A percentile compares a stretch with the other conserved stretches of the same genome.
Evolutionary conservation across 2,329 filamentous ascomycete species (phyloP).

Genomic region (Tolypocladium nubicola): DNA sequence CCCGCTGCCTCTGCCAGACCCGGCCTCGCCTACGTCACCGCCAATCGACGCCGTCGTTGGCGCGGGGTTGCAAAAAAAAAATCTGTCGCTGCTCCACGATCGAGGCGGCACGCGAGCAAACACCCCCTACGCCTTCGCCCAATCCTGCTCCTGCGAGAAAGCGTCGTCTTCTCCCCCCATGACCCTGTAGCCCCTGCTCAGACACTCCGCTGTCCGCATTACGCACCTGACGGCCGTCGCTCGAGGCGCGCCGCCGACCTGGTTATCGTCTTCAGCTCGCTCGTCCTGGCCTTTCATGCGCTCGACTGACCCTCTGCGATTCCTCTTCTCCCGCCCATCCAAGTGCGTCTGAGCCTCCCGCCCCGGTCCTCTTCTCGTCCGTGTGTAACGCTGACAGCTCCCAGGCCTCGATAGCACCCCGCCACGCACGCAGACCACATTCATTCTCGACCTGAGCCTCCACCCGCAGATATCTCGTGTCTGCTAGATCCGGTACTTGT

Average conservation of each 20-base stretch:
- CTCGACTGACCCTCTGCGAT: constrained; percentile 81
- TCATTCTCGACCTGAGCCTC: constrained; percentile 4
- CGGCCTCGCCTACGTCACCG: background rate
- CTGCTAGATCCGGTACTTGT: constrained; percentile 73
- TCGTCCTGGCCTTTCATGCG: constrained; percentile 62
- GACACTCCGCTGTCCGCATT: background rate
- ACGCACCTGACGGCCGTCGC: background rate
- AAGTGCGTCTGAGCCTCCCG: constrained; percentile 51
- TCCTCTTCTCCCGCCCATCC: constrained; percentile 78
- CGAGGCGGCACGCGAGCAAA: background rate
- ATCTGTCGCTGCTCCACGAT: background rate
- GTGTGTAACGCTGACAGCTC: background rate
- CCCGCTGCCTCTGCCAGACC: background rate
- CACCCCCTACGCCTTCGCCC: background rate
- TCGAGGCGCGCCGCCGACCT: constrained; percentile 12
- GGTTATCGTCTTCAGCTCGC: constrained; percentile 11
- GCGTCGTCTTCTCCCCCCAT: background rate
- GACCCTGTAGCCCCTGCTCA: background rate
- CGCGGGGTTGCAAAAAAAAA: background rate
- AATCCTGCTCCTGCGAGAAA: background rate
- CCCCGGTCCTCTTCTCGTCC: background rate
- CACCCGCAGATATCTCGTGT: constrained; percentile 10
- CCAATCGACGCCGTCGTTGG: background rate
- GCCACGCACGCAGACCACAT: constrained; percentile 5
- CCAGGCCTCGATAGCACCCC: constrained; percentile 52